Conservation (phyloP, 805 yeast genomes). For the Kodamaea kaohsiungensis region DNA sequence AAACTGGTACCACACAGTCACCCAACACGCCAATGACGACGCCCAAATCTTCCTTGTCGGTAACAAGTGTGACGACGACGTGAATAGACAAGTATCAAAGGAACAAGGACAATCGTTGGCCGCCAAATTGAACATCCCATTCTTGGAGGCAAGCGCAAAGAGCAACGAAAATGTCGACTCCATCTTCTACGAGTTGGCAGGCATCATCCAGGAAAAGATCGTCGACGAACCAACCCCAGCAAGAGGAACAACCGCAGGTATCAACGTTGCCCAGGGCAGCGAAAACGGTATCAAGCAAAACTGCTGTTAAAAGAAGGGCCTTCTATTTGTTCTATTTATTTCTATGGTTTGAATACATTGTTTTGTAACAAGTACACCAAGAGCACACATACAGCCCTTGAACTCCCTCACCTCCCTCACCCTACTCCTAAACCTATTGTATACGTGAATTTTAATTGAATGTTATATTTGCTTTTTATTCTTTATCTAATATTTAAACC, state of each 20-base stretch:
- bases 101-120: constrained; percentile 94
- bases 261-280: constrained; percentile 40
- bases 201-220: constrained; percentile 79
- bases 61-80: constrained; percentile 90
- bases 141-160: constrained; percentile 96
- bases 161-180: constrained; percentile 89
- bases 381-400: background rate
- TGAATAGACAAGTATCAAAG: constrained; percentile 78
- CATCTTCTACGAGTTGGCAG: constrained; percentile 86
- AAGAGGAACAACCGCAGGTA: constrained; percentile 29
- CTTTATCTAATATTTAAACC: constrained; percentile 26
- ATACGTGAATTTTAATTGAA: background rate
- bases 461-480: background rate
- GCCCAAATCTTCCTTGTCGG: constrained; percentile 94
- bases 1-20: constrained; percentile 94
- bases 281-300: constrained; percentile 29
- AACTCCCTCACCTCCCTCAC: background rate
- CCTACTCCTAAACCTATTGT: background rate
- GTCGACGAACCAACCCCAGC: constrained; percentile 38
- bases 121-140: constrained; percentile 81
- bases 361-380: background rate
- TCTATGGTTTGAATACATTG: constrained; percentile 3
- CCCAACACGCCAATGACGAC: constrained; percentile 95
- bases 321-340: background rate
- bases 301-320: constrained; percentile 34